Base-by-base conservation (phyloP, 805 yeast species). In the Lachancea sp. region DNA sequence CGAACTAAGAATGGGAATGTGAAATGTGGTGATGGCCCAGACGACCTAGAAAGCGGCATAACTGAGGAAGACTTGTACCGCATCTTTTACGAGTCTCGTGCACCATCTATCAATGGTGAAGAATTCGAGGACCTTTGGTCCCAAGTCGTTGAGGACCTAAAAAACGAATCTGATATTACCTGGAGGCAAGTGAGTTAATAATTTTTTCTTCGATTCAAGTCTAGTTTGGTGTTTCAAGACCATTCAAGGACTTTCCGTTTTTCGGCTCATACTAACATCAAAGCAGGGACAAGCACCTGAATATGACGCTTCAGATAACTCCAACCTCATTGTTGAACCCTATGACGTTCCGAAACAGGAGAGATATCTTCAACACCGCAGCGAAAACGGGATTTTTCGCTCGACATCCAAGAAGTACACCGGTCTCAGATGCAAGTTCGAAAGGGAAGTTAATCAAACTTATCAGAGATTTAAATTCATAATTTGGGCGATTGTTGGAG, bases 81-180 rank as follows among this genome's bases (percentile, higher is more conserved):
- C 35, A 66, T 77, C 35, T 70, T 80, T 45, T 52, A 56, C 30
- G 63, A 60, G 40, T 50, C 69, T 23, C 58, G 63, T 44, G 57
- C 63, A 32, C 50, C 65, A 23, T 48, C 60, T 54, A 47, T 67
- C 21, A 54, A 52, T 31, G 74, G 69, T 40, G 78, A 76, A 25
- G 92, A 85, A 47, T 57, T 55, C 41, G 81, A 82, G 49, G 82
- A 77, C 43, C 69, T 83, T 44, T 87, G 95, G 95, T 55, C 56
- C 19, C 73, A 76, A 50, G 80, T 80, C n/a, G 55, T 78, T 2
- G 57, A 66, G 25, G 80, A 78, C 51, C 69, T 86, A 47, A 75
- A 76, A 46, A 70, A 67, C 41, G 83, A 80, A 64, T 80, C 83
- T 31, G 85, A 78, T 59, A 71, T 81, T 57, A 77, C 73, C 64